phyloP scores from a whole-genome alignment of 1,284 basidiomycete species.

The Apiotrichum gracile region DNA sequence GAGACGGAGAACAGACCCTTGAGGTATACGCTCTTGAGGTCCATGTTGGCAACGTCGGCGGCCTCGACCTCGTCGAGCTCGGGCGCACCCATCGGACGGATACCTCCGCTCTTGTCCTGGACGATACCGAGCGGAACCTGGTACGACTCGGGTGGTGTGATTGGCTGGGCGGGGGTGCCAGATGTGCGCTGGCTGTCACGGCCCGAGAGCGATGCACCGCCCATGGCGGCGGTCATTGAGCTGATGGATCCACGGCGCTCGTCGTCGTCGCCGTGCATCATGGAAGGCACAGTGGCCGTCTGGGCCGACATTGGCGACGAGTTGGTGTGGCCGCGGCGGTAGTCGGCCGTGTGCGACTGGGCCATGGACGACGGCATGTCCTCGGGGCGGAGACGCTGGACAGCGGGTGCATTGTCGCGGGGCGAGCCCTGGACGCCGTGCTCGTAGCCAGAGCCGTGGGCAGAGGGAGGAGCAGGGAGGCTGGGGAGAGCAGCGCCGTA shows the following conservation, averaged over 20 bases:
- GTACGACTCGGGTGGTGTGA: conserved; percentile 25
- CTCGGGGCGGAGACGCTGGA: conserved; percentile 49
- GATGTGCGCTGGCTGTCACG: conserved; percentile 23
- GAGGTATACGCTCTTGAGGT: conserved; percentile 80
- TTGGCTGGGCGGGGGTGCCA: conserved; percentile 9
- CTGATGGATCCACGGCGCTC: conserved; percentile 55
- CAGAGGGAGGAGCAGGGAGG: conserved; percentile 69
- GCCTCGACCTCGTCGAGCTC: conserved; percentile 19
- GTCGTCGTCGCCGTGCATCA: conserved; percentile 60
- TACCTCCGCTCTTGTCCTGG: conserved; percentile 17
- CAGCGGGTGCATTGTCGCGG: conserved; percentile 48
- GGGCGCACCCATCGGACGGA: conserved; percentile 14
- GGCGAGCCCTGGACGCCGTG: conserved; percentile 32
- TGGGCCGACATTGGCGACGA: conserved; percentile 23
- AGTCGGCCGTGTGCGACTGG: conserved; percentile 6
- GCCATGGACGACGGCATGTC: conserved; percentile 27
- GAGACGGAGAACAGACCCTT: conserved; percentile 91
- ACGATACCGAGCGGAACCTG: conserved; percentile 12
- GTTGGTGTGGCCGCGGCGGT: too few species aligned
- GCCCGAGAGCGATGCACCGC: conserved; percentile 26
- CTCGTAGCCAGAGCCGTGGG: conserved; percentile 18
- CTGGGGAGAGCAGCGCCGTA: conserved; percentile 76
- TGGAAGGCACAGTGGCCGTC: conserved; percentile 45
- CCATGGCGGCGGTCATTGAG: conserved; percentile 29
- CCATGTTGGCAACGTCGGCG: conserved; percentile 38